These are phyloP conservation scores for Brettanomyces bruxellensis DNA, from an alignment of 805 yeast species.

Conservation along the genomic window DNA sequence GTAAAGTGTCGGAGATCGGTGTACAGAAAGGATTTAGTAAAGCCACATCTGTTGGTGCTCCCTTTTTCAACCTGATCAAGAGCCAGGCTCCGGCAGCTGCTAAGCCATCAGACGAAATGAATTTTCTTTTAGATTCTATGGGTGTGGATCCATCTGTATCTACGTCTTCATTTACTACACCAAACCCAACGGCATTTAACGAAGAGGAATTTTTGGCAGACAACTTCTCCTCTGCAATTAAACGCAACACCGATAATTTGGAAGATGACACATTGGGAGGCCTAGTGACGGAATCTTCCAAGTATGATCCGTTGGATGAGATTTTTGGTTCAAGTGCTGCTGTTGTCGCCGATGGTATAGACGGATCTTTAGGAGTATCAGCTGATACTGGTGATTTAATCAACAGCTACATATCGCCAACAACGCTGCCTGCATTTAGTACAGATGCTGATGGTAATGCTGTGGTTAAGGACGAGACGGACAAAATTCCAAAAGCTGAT, in stretches of 20 bases:
- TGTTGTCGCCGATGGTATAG: too few species aligned
- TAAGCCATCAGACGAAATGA: slow-evolving; percentile 1
- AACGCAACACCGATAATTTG: slow-evolving; percentile 5
- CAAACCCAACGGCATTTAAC: slow-evolving; percentile 10
- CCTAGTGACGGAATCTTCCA: slow-evolving; percentile 47
- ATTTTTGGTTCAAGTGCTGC: background rate
- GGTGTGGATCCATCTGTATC: background rate
- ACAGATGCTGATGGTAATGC: background rate
- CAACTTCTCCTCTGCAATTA: slow-evolving; percentile 1
- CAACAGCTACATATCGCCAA: slow-evolving; percentile 9
- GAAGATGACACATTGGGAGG: slow-evolving; percentile 13
- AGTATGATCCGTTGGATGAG: slow-evolving; percentile 36
- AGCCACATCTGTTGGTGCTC: background rate
- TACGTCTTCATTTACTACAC: background rate
- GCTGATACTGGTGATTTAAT: slow-evolving; percentile 12
- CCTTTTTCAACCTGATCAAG: background rate
- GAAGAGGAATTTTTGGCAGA: slow-evolving; percentile 7
- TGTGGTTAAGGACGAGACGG: background rate
- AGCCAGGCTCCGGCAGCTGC: background rate
- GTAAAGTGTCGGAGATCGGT: background rate
- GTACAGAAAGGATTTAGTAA: background rate
- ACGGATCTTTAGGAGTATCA: slow-evolving; percentile 8
- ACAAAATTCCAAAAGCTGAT: background rate
- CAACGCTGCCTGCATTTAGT: slow-evolving; percentile 18
- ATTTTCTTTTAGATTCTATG: background rate